Base-by-base conservation (phyloP, 345 rosid species). In the Clarkia xantiana region DNA sequence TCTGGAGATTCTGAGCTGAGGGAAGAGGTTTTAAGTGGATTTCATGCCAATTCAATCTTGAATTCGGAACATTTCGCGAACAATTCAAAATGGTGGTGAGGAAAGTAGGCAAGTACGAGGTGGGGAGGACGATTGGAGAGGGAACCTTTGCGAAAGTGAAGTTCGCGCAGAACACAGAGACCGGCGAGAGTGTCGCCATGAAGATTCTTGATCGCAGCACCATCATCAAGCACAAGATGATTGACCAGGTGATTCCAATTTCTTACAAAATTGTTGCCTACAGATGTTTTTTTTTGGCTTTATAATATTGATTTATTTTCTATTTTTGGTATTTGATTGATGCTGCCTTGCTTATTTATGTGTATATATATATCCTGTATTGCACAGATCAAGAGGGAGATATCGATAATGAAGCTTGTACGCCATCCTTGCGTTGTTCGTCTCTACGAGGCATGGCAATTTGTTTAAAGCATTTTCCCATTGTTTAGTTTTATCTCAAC, bases 141-240 rank as follows among this genome's bases (percentile, higher is more conserved):
- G 96, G 96, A 34, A 90, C 94, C 44, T 90, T 81, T 60, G 97
- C 97, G 0, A 90, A 90, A 68, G 96, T 90, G 6, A 90, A 81
- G 81, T 90, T 86, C 62, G 94, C 97, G 15, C 96, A 86, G 62
- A 90, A 90, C 69, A 90, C 96, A 1, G 97, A 90, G 76, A 83
- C 97, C 14, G 95, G 97, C 10, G 95, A 86, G 70, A 90, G 97
- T 62, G 97, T 86, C n/a, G 95, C 97, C 68, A 77, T 86, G 95
- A 90, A 90, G 71, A 70, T 86, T 39, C 76, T 90, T 39, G 95
- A 90, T 73, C 88, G 94, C 20, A 74, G 63, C 64, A 75, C 86
- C 55, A 90, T 90, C 60, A 62, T 90, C 77, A 90, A 90, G 47
- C 97, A 88, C 62, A 90, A 90, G 72, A 86, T 90, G 97, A 76